phyloP scores from a whole-genome alignment of 345 rosid species.

The Syzygium aromaticum region DNA sequence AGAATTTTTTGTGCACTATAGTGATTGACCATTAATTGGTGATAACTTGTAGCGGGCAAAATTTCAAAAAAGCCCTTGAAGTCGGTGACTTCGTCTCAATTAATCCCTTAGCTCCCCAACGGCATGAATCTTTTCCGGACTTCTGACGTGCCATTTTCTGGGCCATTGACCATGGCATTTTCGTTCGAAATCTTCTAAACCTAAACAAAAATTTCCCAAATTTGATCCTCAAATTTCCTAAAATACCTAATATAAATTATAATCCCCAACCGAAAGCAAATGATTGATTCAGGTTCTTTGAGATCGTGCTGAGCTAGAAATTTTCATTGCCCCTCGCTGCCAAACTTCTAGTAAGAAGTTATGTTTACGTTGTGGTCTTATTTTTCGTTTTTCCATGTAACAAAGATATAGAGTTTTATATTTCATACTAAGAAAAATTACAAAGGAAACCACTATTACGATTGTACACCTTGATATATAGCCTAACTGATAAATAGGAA shows the following conservation, averaged over 20 bases:
- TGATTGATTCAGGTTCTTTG: neutral
- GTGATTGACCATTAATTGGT: neutral
- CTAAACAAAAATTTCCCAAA: neutral
- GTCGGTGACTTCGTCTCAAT: neutral
- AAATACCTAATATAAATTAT: neutral
- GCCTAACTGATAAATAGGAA: no score
- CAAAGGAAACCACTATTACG: neutral
- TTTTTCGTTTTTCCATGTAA: neutral
- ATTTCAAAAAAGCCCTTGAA: neutral
- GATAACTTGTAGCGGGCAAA: neutral
- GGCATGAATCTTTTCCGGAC: neutral
- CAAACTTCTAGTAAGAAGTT: neutral
- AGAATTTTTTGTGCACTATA: neutral
- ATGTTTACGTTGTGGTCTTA: neutral
- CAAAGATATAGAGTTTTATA: neutral
- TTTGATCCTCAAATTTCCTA: neutral
- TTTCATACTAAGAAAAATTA: neutral
- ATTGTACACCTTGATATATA: neutral
- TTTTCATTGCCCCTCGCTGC: neutral
- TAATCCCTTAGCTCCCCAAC: neutral
- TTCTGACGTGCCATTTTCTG: neutral
- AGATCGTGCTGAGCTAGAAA: neutral
- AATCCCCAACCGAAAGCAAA: neutral
- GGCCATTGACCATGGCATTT: neutral
- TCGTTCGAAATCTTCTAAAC: neutral